Conservation (phyloP, 345 rosid genomes). For the Gossypium ekmanianum region DNA sequence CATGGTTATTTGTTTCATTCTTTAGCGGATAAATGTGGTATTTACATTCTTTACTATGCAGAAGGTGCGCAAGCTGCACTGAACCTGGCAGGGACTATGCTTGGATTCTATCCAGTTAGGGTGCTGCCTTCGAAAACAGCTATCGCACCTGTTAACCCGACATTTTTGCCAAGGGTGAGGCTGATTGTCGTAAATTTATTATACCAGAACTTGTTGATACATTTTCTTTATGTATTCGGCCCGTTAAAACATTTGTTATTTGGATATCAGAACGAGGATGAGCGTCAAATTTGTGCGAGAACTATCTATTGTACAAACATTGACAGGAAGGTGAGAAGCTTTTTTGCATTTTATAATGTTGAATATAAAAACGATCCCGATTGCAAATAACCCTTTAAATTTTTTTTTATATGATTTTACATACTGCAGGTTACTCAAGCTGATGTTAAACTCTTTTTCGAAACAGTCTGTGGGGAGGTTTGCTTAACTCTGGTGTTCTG, state of each 20-base stretch:
- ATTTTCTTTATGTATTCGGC: background rate
- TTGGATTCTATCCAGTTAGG: conserved; percentile 83
- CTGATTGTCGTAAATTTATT: background rate
- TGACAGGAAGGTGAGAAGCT: conserved; percentile 65
- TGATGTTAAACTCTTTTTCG: conserved; percentile 63
- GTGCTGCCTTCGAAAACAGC: conserved; percentile 95
- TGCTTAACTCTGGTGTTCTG: conserved; percentile 17
- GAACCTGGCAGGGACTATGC: conserved; percentile 76
- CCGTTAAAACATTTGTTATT: conserved; percentile 9
- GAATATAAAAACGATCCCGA: background rate
- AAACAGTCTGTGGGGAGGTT: conserved; percentile 74
- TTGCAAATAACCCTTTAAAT: background rate
- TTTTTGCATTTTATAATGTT: conserved; percentile 3
- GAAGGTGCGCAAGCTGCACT: conserved; percentile 78
- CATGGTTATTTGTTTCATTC: background rate
- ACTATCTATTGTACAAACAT: conserved; percentile 93
- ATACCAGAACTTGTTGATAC: background rate
- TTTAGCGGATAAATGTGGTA: background rate
- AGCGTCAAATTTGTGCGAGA: conserved; percentile 90
- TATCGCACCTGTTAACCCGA: conserved; percentile 93
- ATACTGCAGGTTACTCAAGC: conserved; percentile 55
- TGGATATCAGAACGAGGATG: conserved; percentile 65
- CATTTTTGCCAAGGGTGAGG: conserved; percentile 87
- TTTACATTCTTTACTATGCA: conserved; percentile 23
- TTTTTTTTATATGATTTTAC: background rate